These are phyloP conservation scores for Macrophomina tecta DNA, from an alignment of 2,329 filamentous ascomycete genomes.

Conservation along the genomic window DNA sequence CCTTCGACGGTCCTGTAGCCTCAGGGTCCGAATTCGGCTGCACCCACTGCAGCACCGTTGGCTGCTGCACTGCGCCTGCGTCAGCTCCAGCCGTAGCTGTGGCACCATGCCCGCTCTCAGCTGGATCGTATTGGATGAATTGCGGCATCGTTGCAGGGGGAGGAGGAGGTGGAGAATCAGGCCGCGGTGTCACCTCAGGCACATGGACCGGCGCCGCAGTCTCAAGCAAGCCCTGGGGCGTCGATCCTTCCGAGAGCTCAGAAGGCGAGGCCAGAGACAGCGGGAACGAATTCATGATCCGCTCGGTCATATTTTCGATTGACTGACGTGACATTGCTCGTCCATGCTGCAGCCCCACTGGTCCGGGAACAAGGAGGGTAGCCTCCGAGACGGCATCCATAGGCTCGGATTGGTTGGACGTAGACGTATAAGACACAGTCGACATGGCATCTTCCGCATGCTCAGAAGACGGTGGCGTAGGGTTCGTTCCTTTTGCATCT, in stretches of 20 bases:
- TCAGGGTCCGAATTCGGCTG: slow-evolving; percentile 39
- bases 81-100: neutral
- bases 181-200: slow-evolving; percentile 37
- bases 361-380: neutral
- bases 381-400: neutral
- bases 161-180: slow-evolving; percentile 44
- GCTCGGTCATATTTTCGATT: slow-evolving; percentile 26
- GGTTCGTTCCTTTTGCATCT: neutral
- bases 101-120: slow-evolving; percentile 33
- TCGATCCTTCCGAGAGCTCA: slow-evolving; percentile 15
- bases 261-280: slow-evolving; percentile 15
- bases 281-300: slow-evolving; percentile 22
- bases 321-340: slow-evolving; percentile 18
- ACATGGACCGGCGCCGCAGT: slow-evolving; percentile 29
- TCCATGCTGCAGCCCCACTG: neutral
- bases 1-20: slow-evolving; percentile 15
- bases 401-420: slow-evolving; percentile 8
- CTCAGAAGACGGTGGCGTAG: neutral
- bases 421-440: slow-evolving; percentile 9
- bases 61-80: slow-evolving; percentile 28
- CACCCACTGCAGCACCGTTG: slow-evolving; percentile 41
- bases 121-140: slow-evolving; percentile 41
- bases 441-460: slow-evolving; percentile 19
- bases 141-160: slow-evolving; percentile 41
- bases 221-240: slow-evolving; percentile 21